Base-by-base conservation (phyloP, 345 rosid species). In the Kandelia obovata region DNA sequence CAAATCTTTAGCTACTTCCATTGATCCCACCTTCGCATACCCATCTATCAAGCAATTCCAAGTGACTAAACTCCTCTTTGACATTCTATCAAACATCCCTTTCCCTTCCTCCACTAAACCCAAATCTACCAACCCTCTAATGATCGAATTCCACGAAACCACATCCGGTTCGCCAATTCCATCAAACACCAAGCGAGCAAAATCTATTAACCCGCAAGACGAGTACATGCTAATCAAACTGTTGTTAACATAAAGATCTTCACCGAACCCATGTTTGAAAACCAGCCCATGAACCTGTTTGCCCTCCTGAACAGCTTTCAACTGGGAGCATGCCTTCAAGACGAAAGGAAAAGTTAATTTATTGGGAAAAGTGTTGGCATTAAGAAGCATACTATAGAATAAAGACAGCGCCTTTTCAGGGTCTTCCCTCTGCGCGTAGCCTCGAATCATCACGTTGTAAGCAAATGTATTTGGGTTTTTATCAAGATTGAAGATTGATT, bases 31-130 rank as follows among this genome's bases (percentile, higher is more conserved):
- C 55, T 74, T 68, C 6, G 58, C 60, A 16, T 49, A 58, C 47
- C 70, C 69, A 58, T n/a, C 70, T 21, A 64, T 69, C 61, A 69
- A 68, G n/a, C 78, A 68, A 74, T 69, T 74, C 73, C 69, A 68
- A 35, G 69, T 68, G 49, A 57, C 63, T 6, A 63, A 46, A 68
- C 64, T 68, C 39, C 49, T 74, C 26, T 56, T 34, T 2, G 51
- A 49, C 77, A 74, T 68, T 68, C 27, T 34, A 68, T 68, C 65
- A 69, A 67, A 67, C n/a, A 55, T 30, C 28, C 17, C 9, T 31
- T 25, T 64, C 20, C 43, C 61, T 16, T 61, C 68, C 67, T 71
- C 68, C 0, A 71, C 56, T 20, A 53, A 55, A 5, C 74, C 74
- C 23, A 39, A 63, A 32, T 27, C 65, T 26, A 68, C 51, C 20